phyloP scores from a whole-genome alignment of 306 rosid species.

The Biancaea sappan region DNA sequence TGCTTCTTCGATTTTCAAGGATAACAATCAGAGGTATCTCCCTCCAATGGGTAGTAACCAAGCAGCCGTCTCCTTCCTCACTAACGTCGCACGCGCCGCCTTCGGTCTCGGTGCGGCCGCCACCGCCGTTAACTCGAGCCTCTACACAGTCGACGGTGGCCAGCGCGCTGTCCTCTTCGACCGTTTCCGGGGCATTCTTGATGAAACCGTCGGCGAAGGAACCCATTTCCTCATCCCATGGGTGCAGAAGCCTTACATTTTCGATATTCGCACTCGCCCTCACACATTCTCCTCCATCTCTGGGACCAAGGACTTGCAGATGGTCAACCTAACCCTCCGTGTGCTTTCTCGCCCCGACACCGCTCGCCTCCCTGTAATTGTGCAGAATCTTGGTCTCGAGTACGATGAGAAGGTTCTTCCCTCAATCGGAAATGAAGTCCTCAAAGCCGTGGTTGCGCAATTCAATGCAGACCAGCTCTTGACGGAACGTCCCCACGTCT shows the following conservation, averaged over 20 bases:
- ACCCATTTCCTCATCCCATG: conserved; percentile 92
- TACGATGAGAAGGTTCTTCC: conserved; percentile 98
- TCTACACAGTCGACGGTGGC: conserved; percentile 96
- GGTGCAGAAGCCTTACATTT: conserved; percentile 94
- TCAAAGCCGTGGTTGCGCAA: conserved; percentile 88
- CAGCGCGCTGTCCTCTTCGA: conserved; percentile 93
- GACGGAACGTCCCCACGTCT: conserved; percentile 83
- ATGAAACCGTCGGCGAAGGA: conserved; percentile 60
- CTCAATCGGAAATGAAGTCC: conserved; percentile 84
- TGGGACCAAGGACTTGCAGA: conserved; percentile 92
- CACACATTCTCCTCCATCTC: conserved; percentile 88
- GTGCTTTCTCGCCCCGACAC: conserved; percentile 89
- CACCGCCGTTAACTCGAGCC: conserved; percentile 55
- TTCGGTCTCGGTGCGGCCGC: conserved; percentile 74
- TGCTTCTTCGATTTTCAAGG: neutral
- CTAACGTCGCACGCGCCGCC: conserved; percentile 67
- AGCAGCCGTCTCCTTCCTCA: conserved; percentile 68
- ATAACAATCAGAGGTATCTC: neutral
- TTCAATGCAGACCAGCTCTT: conserved; percentile 94
- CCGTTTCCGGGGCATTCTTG: conserved; percentile 85
- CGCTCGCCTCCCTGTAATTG: conserved; percentile 60
- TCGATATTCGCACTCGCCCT: conserved; percentile 87
- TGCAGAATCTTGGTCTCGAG: conserved; percentile 87
- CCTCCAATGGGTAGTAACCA: conserved; percentile 69
- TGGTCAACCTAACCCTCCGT: conserved; percentile 85